phyloP scores from a whole-genome alignment of 78 protist species.

The Protostelium mycophagum region DNA sequence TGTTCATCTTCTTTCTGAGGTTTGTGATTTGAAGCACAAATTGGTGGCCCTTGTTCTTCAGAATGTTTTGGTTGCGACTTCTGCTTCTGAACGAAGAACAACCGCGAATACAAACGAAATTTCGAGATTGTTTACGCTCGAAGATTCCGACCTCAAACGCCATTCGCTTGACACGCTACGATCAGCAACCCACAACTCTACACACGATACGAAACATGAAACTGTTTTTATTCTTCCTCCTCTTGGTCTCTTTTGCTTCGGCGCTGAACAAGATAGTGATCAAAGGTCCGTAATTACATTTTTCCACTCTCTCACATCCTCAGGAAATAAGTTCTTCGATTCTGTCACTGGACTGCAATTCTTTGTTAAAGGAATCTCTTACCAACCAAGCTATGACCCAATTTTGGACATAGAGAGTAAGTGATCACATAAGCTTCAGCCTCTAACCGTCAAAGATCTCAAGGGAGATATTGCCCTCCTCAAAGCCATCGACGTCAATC shows the following conservation, averaged over 20 bases:
- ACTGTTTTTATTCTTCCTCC: not conserved
- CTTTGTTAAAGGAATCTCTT: not conserved
- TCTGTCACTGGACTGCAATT: not conserved
- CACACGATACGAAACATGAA: not conserved
- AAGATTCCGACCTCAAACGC: not conserved
- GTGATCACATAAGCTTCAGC: too few relatives aligned
- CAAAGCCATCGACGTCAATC: not conserved
- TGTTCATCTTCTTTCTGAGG: too few relatives aligned
- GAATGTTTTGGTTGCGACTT: too few relatives aligned
- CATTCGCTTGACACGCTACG: not conserved
- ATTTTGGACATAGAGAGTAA: too few relatives aligned
- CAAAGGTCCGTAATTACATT: not conserved
- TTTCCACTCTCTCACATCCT: not conserved
- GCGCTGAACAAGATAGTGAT: not conserved
- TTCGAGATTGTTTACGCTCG: not conserved
- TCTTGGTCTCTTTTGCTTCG: not conserved
- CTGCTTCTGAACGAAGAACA: too few relatives aligned
- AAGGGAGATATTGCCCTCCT: not conserved
- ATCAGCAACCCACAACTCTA: too few relatives aligned
- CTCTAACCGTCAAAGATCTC: not conserved
- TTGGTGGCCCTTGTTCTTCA: too few relatives aligned
- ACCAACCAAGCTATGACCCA: not conserved
- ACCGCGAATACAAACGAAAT: too few relatives aligned
- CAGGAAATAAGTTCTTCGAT: not conserved
- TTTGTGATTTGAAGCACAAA: too few relatives aligned